A percentile compares a stretch with the other conserved stretches of the same genome.
Conservation (phyloP, 1,139 yeast genomes). For the Yamadazyma pseudoaaseri region DNA sequence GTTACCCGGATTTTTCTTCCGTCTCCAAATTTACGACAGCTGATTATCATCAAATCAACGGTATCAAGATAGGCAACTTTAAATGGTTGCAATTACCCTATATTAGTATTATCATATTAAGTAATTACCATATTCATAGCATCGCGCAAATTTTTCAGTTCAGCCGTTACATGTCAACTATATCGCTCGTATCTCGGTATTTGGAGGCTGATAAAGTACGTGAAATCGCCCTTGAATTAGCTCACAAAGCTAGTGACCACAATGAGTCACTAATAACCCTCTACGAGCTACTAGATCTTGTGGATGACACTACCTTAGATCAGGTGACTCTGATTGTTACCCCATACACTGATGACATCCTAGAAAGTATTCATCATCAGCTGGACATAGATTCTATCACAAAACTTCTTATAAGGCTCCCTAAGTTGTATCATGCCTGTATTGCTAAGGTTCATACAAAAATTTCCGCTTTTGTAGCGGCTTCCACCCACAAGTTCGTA, state of each 20-base stretch:
- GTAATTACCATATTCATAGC: too few species aligned
- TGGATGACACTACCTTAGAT: constrained; percentile 20
- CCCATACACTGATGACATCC: constrained; percentile 16
- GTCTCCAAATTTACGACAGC: too few species aligned
- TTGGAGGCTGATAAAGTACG: constrained; percentile 25
- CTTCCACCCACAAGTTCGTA: constrained; percentile 20
- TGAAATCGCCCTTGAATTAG: constrained; percentile 24
- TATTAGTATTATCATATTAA: too few species aligned
- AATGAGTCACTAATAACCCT: constrained; percentile 19
- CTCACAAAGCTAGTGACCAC: constrained; percentile 16
- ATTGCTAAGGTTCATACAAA: constrained; percentile 13
- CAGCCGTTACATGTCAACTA: constrained; percentile 4
- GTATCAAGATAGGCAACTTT: too few species aligned
- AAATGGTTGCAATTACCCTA: too few species aligned
- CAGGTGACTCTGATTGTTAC: constrained; percentile 22
- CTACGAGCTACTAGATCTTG: constrained; percentile 33
- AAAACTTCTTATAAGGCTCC: constrained; percentile 18
- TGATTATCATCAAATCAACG: too few species aligned
- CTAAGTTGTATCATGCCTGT: constrained; percentile 18
- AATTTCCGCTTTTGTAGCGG: constrained; percentile 15
- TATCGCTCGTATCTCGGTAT: constrained; percentile 24
- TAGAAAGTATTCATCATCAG: constrained; percentile 8
- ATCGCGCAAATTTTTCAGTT: constrained; percentile 8
- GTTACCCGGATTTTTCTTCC: too few species aligned
- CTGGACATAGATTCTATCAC: constrained; percentile 14